phyloP scores from a whole-genome alignment of 1,284 basidiomycete species.

The Heliocybe sulcata region DNA sequence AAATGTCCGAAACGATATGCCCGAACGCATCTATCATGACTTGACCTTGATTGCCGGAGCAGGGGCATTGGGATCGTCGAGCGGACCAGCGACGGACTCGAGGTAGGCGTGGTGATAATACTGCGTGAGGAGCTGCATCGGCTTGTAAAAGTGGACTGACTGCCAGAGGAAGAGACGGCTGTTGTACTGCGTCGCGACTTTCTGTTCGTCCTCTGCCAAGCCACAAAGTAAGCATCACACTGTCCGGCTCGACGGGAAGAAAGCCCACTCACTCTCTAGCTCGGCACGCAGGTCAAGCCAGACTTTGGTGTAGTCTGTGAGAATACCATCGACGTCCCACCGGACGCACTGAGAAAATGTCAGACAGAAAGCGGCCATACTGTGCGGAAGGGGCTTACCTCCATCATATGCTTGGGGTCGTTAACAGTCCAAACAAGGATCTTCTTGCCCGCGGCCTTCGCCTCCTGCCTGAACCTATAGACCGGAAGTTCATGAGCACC shows the following conservation, averaged over 20 bases:
- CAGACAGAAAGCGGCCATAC: slow-evolving; percentile 1
- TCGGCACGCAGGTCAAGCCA: slow-evolving; percentile 71
- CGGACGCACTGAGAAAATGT: slow-evolving; percentile 59
- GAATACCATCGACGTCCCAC: slow-evolving; percentile 87
- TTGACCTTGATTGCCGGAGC: slow-evolving; percentile 1
- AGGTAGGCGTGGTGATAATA: slow-evolving; percentile 10
- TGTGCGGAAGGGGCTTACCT: slow-evolving; percentile 39
- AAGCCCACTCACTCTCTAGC: slow-evolving; percentile 46
- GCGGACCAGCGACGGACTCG: slow-evolving; percentile 37
- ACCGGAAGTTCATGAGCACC: not conserved
- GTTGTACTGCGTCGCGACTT: slow-evolving; percentile 43
- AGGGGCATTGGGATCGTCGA: slow-evolving; percentile 24
- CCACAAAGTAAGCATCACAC: not conserved
- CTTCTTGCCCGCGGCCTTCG: slow-evolving; percentile 75
- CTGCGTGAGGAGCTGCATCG: slow-evolving; percentile 20
- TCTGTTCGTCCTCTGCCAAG: slow-evolving; percentile 21
- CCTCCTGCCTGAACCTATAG: slow-evolving; percentile 70
- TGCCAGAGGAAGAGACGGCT: slow-evolving; percentile 76
- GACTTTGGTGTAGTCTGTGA: slow-evolving; percentile 80
- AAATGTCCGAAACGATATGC: not conserved
- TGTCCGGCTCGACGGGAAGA: not conserved
- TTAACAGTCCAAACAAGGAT: slow-evolving; percentile 98
- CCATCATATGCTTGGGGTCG: slow-evolving; percentile 87
- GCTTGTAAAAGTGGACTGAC: slow-evolving; percentile 52
- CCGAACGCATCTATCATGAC: not conserved